A percentile compares a stretch with the other conserved stretches of the same genome.
These are phyloP conservation scores for Rhodotorula diobovata DNA, from an alignment of 768 basidiomycete species.

Conservation along the genomic window DNA sequence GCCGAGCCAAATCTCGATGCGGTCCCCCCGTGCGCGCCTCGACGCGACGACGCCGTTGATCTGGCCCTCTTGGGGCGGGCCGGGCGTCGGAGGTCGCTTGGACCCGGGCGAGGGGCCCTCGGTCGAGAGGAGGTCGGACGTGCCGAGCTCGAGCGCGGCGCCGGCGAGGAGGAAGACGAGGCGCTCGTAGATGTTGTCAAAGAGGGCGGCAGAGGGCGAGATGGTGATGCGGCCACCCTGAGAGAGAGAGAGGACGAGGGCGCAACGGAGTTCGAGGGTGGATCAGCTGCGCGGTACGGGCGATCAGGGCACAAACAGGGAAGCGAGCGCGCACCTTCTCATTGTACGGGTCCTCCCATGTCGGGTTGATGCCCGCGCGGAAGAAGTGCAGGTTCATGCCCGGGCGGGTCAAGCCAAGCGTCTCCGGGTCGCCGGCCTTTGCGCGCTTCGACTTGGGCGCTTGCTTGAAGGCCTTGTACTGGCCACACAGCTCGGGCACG, in stretches of 20 bases:
- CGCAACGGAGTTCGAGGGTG: too few relatives aligned
- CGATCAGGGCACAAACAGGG: too few relatives aligned
- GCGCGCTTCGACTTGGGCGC: slow-evolving; percentile 15
- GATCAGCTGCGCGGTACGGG: too few relatives aligned
- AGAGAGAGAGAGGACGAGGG: not conserved
- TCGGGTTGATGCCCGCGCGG: slow-evolving; percentile 31
- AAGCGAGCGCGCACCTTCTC: slow-evolving; percentile 21
- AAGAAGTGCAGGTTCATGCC: slow-evolving; percentile 40
- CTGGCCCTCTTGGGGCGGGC: slow-evolving; percentile 13
- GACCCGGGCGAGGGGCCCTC: slow-evolving; percentile 8
- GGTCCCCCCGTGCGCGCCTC: slow-evolving; percentile 32
- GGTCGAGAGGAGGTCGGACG: slow-evolving; percentile 14
- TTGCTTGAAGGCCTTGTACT: slow-evolving; percentile 37
- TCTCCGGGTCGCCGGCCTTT: slow-evolving; percentile 24
- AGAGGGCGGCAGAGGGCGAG: slow-evolving; percentile 19
- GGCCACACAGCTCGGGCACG: slow-evolving; percentile 22
- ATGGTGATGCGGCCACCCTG: slow-evolving; percentile 39
- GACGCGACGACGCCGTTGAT: slow-evolving; percentile 35
- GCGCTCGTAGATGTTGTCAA: slow-evolving; percentile 36
- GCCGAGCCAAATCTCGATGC: slow-evolving; percentile 38
- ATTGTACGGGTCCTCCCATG: slow-evolving; percentile 40
- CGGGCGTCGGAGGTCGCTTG: slow-evolving; percentile 4
- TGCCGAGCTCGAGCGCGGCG: slow-evolving; percentile 23
- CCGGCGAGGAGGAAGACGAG: slow-evolving; percentile 35
- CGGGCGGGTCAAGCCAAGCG: slow-evolving; percentile 17